A percentile compares a stretch with the other conserved stretches of the same genome.
Evolutionary conservation across 805 yeast species (phyloP).

Genomic region (Candida mattraensis): DNA sequence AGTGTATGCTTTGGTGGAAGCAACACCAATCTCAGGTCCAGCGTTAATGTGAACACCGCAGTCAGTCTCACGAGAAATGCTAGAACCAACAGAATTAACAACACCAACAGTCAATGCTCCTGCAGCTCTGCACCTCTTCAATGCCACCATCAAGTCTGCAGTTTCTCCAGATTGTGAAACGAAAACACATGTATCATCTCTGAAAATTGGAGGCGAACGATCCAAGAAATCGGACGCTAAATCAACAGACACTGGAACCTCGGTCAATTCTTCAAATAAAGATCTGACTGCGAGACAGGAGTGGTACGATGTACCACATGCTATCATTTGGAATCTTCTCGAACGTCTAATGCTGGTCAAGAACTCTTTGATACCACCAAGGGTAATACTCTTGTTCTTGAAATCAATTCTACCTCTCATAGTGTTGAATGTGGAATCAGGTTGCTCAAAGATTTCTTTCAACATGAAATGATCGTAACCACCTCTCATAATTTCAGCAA

Average conservation of each 20-base stretch:
- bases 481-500: conserved; percentile 98
- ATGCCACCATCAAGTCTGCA: conserved; percentile 93
- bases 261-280: conserved; percentile 93
- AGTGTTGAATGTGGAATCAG: conserved; percentile 96
- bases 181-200: conserved; percentile 96
- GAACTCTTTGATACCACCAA: conserved; percentile 89
- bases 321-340: conserved; percentile 95
- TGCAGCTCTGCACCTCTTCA: conserved; percentile 92
- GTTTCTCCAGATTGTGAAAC: conserved; percentile 99
- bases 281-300: conserved; percentile 97
- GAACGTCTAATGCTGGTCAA: conserved; percentile 89
- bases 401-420: conserved; percentile 99
- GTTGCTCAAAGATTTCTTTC: conserved; percentile 98
- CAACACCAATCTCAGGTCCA: conserved; percentile 99
- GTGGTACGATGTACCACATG: conserved; percentile 99
- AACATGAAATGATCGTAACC: conserved; percentile 96
- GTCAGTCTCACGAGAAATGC: conserved; percentile 94
- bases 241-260: conserved; percentile 89
- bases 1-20: conserved; percentile 98
- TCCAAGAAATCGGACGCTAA: conserved; percentile 94
- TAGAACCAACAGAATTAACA: conserved; percentile 96
- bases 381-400: conserved; percentile 67
- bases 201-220: conserved; percentile 92
- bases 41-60: conserved; percentile 99
- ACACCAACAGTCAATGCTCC: conserved; percentile 98